Evolutionary conservation across 805 yeast species (phyloP), one percentile per base, ranked within the genome.

Genomic region (Yamadazyma scolyti): DNA sequence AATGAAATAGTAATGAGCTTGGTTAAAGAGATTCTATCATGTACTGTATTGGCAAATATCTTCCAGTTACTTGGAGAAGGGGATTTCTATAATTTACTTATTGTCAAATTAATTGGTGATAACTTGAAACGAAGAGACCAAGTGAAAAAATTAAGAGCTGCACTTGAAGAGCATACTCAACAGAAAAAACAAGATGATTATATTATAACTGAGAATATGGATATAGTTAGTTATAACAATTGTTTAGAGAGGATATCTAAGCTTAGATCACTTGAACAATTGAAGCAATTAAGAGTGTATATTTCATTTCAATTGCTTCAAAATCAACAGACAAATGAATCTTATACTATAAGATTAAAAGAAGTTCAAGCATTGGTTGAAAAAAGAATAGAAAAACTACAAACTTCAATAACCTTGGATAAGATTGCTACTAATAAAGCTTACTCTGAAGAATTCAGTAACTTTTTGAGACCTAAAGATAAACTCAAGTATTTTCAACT

Each of bases 51-150:
- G 9, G 64, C 76, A 15, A 69, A 74, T 33, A 74, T 87, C 0
- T 39, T 86, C 8, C 49, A 60, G 5, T 71, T 81, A 57, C 44
- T 82, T 1, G 58, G 80, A 0, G 89, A 82, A 28, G 75, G 90
- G 1, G 95, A 87, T 50, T 82, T 76, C 37, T 82, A 82, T 75
- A 89, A 89, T 50, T 73, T 76, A 33, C 47, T 68, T 23, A 65
- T 87, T 10, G 77, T 78, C 7, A 71, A 72, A 30, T 52, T 71
- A 2, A 73, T 83, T 2, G 79, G 86, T 3, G 71, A 70, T 18
- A 71, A 82, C 9, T 61, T 89, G 49, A 77, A 77, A 40, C 94
- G 86, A 46, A 63, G 88, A 33, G 73, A 73, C 21, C 86, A 84
- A 46, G 94, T 88, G 1, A 74, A 79, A 37, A 73, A 77, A 41